Evolutionary conservation across 331 rosid genomes (phyloP).

Genomic region (Telfairia occidentalis): DNA sequence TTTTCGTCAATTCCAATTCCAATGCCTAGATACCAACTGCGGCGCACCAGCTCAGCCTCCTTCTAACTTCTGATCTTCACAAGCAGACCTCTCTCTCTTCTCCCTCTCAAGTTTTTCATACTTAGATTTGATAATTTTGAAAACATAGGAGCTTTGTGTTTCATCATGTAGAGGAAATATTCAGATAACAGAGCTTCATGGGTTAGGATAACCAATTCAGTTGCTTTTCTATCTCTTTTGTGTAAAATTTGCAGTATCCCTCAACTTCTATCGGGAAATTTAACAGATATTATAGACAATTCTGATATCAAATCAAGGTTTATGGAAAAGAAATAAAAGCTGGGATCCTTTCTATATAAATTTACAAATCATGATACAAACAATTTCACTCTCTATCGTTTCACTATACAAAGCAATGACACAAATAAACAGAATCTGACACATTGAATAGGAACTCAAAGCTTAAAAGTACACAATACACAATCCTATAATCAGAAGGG

Average conservation of each 20-base stretch:
- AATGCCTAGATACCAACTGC: slow-evolving; percentile 25
- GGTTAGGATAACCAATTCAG: not conserved
- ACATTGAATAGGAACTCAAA: not conserved
- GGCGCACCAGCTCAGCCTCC: slow-evolving; percentile 28
- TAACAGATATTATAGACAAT: not conserved
- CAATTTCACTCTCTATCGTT: not conserved
- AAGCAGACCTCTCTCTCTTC: not conserved
- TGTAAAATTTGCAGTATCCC: not conserved
- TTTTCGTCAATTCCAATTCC: slow-evolving; percentile 19
- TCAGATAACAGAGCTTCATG: not conserved
- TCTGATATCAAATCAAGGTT: not conserved
- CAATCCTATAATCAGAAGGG: not conserved
- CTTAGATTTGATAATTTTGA: not conserved
- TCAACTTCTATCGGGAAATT: not conserved
- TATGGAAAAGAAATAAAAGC: not conserved
- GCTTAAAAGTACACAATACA: slow-evolving; percentile 1
- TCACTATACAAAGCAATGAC: slow-evolving; percentile 5
- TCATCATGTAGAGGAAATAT: not conserved
- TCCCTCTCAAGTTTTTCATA: not conserved
- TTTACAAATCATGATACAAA: not conserved
- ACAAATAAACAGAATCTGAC: not conserved
- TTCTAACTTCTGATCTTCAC: slow-evolving; percentile 8
- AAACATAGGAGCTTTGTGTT: not conserved
- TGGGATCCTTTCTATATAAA: not conserved
- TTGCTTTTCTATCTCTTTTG: not conserved